Evolutionary conservation across 2,329 filamentous ascomycete genomes (phyloP), one percentile per base, ranked within the genome.

Genomic region (Aureobasidium sp.): DNA sequence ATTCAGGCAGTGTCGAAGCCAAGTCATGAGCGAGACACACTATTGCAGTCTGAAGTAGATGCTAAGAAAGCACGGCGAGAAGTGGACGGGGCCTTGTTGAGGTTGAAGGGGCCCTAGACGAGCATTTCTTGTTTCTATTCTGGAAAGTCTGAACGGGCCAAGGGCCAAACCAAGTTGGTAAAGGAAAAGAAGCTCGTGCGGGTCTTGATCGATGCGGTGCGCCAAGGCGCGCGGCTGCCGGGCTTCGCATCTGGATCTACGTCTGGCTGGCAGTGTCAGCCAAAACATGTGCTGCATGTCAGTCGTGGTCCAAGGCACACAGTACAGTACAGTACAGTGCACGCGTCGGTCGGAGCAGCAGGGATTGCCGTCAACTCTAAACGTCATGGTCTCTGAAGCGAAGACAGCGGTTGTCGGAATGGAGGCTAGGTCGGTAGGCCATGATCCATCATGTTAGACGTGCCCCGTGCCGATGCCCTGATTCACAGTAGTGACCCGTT

Each of bases 381-480:
- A 41, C 48, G 48, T 51, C 48, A 41, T 32, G 14, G 21, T 2
- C n/a, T 10, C 8, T 30, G 35, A 51, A 41, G 37, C 37, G 48
- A 41, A 51, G 37, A 32, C 48, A 40, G 48, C 24, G 37, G 35
- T 41, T 41, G 22, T 19, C 37, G 48, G 48, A 37, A 40, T 40
- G 48, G 34, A 39, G 32, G 25, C 27, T 12, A 21, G 34, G 27
- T 27, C 45, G 22, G 24, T 38, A 27, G 40, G 16, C n/a, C n/a
- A n/a, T n/a, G n/a, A n/a, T n/a, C n/a, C n/a, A n/a, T n/a, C n/a
- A n/a, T n/a, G n/a, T n/a, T n/a, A n/a, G n/a, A n/a, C 35, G 27
- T 35, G 35, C 35, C 32, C 35, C 21, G 44, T 48, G 34, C 35
- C 24, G 45, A 14, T 38, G 45, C 25, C 45, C 35, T 38, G 45